Base-by-base conservation (phyloP, 306 rosid genomes). In the Rosa lucieae region DNA sequence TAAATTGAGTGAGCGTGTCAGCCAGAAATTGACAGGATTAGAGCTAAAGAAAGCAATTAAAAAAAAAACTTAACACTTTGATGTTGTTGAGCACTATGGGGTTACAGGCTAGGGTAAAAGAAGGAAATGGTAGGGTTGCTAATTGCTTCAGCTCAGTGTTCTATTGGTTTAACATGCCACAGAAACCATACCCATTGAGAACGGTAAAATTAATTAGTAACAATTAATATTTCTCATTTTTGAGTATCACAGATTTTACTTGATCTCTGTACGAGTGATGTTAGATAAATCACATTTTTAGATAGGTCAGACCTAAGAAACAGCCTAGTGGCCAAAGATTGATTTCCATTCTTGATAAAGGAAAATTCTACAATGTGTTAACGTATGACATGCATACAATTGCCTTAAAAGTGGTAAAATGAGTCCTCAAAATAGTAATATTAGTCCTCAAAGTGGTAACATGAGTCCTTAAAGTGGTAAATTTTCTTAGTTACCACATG, bases 1-100 rank as follows among this genome's bases (percentile, higher is more conserved):
- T 75, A 81, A 82, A 71, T 82, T 72, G 72, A 82, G 81, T 71
- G 67, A 79, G 29, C 73, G 56, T 85, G 83, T 76, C 85, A 85
- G 77, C 77, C 58, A 75, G 74, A 78, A 75, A 46, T 79, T 75
- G 84, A 82, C 79, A 85, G 11, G 76, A 71, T 56, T 72, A 82
- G 56, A 76, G 44, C 82, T 70, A 39, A 72, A 20, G 21, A 76
- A 47, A 76, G 73, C 63, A 67, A 69, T 46, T 14, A 72, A 75
- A 82, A 72, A 72, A 32, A 32, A 32, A 32, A 74, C 58, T 56
- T 56, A 35, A 73, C 1, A 62, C 42, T 69, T 55, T 73, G 82
- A 81, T 81, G 79, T 72, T 77, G 87, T 77, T 77, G 67, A 67
- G 84, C 81, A 84, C 84, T 67, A 78, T 49, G n/a, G 47, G 68